phyloP scores from a whole-genome alignment of 164 flowering plant genomes.

The Tinospora cordifolia region DNA sequence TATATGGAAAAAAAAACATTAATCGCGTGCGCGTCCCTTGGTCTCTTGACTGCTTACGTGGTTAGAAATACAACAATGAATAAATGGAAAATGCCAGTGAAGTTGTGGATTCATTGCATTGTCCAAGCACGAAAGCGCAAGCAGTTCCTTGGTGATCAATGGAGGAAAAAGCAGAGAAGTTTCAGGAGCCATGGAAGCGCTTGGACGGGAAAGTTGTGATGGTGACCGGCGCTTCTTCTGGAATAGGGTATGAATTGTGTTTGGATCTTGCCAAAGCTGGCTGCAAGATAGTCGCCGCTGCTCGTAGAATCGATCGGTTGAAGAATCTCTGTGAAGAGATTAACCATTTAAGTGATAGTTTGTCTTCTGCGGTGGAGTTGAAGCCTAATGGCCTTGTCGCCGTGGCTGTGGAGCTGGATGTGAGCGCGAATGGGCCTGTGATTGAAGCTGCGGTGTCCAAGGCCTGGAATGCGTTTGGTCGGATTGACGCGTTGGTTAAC shows the following conservation, averaged over 20 bases:
- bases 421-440: constrained; percentile 32
- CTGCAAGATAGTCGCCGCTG: constrained; percentile 62
- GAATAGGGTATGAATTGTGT: constrained; percentile 61
- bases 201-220: constrained; percentile 44
- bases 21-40: no score
- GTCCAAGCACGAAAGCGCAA: no score
- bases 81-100: no score
- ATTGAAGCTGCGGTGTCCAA: constrained; percentile 40
- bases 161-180: background rate
- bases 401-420: constrained; percentile 42
- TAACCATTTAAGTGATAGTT: constrained; percentile 15
- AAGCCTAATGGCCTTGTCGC: background rate
- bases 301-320: constrained; percentile 57
- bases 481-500: constrained; percentile 60
- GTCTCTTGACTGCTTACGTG: no score
- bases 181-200: constrained; percentile 42
- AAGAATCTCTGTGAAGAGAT: constrained; percentile 59
- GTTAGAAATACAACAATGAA: no score
- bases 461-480: constrained; percentile 79
- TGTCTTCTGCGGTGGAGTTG: background rate
- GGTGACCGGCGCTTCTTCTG: constrained; percentile 78
- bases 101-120: no score
- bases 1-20: no score
- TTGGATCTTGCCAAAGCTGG: constrained; percentile 58
- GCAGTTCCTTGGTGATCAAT: no score